phyloP scores from a whole-genome alignment of 2,329 filamentous ascomycete genomes.

The Ceratocystis variospora region DNA sequence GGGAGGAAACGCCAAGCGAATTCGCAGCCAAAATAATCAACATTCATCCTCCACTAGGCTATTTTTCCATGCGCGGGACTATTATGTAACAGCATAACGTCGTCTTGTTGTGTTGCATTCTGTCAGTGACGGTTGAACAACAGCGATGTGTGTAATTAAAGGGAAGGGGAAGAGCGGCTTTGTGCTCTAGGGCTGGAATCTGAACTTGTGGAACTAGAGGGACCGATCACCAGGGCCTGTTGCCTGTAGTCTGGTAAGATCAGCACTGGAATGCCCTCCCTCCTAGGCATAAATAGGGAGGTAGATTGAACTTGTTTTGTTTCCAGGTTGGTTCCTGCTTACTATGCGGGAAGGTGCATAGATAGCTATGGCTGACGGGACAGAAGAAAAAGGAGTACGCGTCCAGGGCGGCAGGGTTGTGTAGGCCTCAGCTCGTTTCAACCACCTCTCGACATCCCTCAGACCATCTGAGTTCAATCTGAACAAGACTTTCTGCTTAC shows the following conservation, averaged over 20 bases:
- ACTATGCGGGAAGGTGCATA: background rate
- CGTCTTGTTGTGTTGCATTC: background rate
- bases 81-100: background rate
- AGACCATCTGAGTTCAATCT: background rate
- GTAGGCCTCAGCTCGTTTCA: background rate
- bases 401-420: background rate
- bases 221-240: background rate
- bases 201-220: slow-evolving; percentile 1
- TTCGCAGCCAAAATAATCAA: background rate
- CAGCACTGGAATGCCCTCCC: background rate
- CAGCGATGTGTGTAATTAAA: background rate
- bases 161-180: background rate
- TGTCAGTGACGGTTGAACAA: background rate
- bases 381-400: background rate
- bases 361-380: background rate
- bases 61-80: background rate
- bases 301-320: background rate
- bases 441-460: background rate
- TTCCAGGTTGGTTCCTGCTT: background rate
- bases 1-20: background rate
- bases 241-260: background rate
- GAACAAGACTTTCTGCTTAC: background rate
- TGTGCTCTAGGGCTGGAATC: background rate
- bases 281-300: background rate
- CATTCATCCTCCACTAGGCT: background rate